phyloP scores from a whole-genome alignment of 257 asterid genomes.

The Jasminum sambac region DNA sequence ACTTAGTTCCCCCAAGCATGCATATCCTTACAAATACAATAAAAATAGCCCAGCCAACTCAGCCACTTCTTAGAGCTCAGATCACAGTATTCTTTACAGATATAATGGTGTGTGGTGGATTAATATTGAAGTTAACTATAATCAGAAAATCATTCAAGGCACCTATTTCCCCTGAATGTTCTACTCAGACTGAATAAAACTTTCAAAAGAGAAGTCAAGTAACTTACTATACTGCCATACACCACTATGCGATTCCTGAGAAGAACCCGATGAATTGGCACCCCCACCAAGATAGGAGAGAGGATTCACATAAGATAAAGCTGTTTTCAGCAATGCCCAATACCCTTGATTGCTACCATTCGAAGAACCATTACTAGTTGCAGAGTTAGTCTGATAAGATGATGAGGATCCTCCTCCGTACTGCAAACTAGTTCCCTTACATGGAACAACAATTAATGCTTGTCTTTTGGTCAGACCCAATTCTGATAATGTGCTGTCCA shows the following conservation, averaged over 20 bases:
- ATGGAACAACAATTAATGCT: conserved; percentile 67
- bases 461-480: conserved; percentile 77
- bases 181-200: conserved; percentile 1
- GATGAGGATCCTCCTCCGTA: conserved; percentile 39
- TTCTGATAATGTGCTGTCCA: conserved; percentile 60
- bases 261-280: conserved; percentile 38
- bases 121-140: conserved; percentile 10
- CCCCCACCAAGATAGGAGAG: conserved; percentile 65
- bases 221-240: conserved; percentile 58
- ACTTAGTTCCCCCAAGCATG: background rate
- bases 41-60: background rate
- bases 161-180: background rate
- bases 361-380: conserved; percentile 41
- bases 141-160: conserved; percentile 2
- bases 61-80: background rate
- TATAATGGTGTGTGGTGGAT: background rate
- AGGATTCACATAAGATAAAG: conserved; percentile 72
- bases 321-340: conserved; percentile 60
- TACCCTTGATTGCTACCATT: conserved; percentile 61
- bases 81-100: background rate
- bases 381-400: conserved; percentile 32
- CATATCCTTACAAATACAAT: background rate
- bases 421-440: conserved; percentile 25
- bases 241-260: conserved; percentile 54
- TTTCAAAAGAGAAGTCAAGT: conserved; percentile 18